A percentile compares a stretch with the other conserved stretches of the same genome.
These are phyloP conservation scores for Phenoliferia sp. DNA, from an alignment of 1,284 basidiomycete species.

Conservation along the genomic window DNA sequence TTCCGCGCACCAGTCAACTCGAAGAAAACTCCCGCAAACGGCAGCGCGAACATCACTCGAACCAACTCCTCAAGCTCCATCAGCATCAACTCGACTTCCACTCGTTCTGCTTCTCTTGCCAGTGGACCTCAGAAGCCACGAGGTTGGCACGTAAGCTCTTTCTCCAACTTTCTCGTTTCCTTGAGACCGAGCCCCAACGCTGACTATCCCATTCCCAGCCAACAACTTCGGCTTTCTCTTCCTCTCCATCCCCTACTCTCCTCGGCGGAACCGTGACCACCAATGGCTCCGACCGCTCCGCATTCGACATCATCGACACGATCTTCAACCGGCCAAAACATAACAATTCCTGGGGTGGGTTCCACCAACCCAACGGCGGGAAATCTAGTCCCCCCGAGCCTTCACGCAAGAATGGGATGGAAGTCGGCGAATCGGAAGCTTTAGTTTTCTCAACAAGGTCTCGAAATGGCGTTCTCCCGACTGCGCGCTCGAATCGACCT, in stretches of 20 bases:
- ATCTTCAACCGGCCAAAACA: conserved; percentile 21
- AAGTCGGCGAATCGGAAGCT: background rate
- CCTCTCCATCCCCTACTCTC: conserved; percentile 1
- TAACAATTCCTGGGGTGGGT: background rate
- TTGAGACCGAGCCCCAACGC: background rate
- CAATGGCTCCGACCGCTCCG: conserved; percentile 9
- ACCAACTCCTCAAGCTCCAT: conserved; percentile 5
- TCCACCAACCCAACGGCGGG: background rate
- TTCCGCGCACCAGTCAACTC: conserved; percentile 1
- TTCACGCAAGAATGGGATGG: background rate
- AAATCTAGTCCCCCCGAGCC: background rate
- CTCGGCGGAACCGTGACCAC: background rate
- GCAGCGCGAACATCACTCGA: background rate
- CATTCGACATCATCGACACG: conserved; percentile 23
- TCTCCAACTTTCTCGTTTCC: no score
- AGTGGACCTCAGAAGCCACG: background rate
- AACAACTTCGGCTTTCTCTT: background rate
- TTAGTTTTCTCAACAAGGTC: background rate
- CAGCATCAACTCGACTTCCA: background rate
- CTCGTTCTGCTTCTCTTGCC: background rate
- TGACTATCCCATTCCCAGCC: background rate
- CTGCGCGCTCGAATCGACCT: background rate
- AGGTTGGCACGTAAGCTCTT: conserved; percentile 7
- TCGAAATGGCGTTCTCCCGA: background rate
- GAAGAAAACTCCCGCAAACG: background rate